Evolutionary conservation across 2,329 filamentous ascomycete species (phyloP).

Genomic region (Botryotinia globosa): DNA sequence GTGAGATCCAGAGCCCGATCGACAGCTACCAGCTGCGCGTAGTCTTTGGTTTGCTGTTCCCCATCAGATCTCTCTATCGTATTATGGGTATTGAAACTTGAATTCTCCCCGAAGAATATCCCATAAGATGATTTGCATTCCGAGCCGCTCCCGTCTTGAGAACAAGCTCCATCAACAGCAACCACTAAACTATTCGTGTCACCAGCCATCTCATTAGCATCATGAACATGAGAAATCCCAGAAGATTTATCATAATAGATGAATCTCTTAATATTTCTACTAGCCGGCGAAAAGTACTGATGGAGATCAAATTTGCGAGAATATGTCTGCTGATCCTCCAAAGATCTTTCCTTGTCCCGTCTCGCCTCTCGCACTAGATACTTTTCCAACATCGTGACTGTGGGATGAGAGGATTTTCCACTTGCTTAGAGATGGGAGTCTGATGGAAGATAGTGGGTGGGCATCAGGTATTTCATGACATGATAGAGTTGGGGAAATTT

Average conservation of each 20-base stretch:
- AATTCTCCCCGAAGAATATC: background rate
- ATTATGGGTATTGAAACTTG: background rate
- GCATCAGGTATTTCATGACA: background rate
- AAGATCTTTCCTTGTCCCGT: background rate
- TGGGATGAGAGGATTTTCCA: background rate
- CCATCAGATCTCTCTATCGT: background rate
- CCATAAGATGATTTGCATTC: background rate
- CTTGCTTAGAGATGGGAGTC: background rate
- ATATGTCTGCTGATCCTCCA: background rate
- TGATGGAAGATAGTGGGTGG: background rate
- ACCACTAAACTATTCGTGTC: background rate
- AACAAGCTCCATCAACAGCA: background rate
- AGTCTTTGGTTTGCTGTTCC: background rate
- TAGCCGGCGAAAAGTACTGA: slow-evolving; percentile 4
- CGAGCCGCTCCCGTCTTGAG: background rate
- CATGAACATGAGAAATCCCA: background rate
- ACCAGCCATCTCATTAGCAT: background rate
- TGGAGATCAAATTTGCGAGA: slow-evolving; percentile 10
- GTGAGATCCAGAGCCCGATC: background rate
- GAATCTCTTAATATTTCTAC: slow-evolving; percentile 2
- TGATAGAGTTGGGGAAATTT: background rate
- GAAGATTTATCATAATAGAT: background rate
- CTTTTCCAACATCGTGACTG: background rate
- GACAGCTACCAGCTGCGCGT: background rate
- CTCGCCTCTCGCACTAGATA: background rate